Conservation (phyloP, 208 protist genomes). For the Lotmaria passim region DNA sequence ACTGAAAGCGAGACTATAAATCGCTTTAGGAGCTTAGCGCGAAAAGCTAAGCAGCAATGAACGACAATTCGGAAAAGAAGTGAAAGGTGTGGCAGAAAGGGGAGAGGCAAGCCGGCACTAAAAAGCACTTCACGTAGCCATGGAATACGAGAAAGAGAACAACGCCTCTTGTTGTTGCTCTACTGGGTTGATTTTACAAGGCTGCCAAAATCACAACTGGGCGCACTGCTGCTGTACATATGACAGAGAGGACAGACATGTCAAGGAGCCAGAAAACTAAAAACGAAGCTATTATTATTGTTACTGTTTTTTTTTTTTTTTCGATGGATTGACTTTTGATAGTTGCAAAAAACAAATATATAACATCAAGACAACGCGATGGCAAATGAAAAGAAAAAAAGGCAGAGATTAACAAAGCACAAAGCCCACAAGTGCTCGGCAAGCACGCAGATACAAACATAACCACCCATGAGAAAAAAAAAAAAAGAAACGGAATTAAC, state of each 20-base stretch:
- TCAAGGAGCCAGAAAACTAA: no score
- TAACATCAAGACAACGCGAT: background rate
- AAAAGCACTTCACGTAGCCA: no score
- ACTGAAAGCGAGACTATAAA: no score
- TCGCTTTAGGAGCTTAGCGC: no score
- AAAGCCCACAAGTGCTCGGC: background rate
- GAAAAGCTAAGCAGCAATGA: no score
- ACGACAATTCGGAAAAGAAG: no score
- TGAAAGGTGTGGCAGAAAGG: background rate
- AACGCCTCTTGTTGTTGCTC: background rate
- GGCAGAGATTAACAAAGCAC: background rate
- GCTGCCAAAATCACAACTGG: no score
- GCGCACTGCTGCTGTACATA: no score
- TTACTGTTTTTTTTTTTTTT: conserved; percentile 5
- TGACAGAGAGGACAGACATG: no score
- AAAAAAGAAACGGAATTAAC: conserved; percentile 7
- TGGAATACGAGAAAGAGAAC: background rate
- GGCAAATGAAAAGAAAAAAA: conserved; percentile 14
- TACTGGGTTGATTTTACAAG: no score
- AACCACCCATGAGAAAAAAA: background rate
- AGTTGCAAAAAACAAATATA: conserved; percentile 3
- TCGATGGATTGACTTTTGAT: conserved; percentile 2
- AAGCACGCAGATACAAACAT: background rate
- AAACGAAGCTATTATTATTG: no score
- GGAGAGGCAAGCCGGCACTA: background rate